A percentile compares a stretch with the other conserved stretches of the same genome.
These are phyloP conservation scores for Fomitopsis palustris DNA, from an alignment of 1,284 basidiomycete genomes.

Conservation along the genomic window DNA sequence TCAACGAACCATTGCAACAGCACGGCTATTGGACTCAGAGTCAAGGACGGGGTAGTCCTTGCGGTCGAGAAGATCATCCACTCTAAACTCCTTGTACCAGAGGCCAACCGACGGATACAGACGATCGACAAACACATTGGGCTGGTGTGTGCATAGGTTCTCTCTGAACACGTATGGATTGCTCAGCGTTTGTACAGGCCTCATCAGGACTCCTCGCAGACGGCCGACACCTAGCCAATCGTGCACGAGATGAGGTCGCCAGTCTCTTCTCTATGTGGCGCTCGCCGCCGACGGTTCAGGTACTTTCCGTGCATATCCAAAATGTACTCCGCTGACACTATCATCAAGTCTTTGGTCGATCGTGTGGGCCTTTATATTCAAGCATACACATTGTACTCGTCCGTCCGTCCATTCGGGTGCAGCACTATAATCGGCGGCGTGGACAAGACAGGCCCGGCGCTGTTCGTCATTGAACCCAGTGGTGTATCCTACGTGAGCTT, in stretches of 20 bases:
- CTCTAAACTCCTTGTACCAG: slow-evolving; percentile 94
- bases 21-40: slow-evolving; percentile 87
- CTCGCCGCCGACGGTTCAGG: slow-evolving; percentile 80
- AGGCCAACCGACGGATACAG: slow-evolving; percentile 90
- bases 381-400: slow-evolving; percentile 97
- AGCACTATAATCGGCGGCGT: slow-evolving; percentile 89
- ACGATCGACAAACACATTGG: slow-evolving; percentile 93
- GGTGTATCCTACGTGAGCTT: slow-evolving; percentile 81
- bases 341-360: slow-evolving; percentile 69
- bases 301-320: slow-evolving; percentile 27
- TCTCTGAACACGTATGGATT: neutral
- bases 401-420: slow-evolving; percentile 95
- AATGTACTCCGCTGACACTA: slow-evolving; percentile 1
- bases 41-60: slow-evolving; percentile 91
- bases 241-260: slow-evolving; percentile 83
- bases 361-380: slow-evolving; percentile 90
- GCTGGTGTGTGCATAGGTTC: slow-evolving; percentile 46
- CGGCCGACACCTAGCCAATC: slow-evolving; percentile 84
- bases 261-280: slow-evolving; percentile 78
- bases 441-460: slow-evolving; percentile 84
- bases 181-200: slow-evolving; percentile 49
- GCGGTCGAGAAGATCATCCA: slow-evolving; percentile 98
- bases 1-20: slow-evolving; percentile 45
- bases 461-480: slow-evolving; percentile 94
- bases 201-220: slow-evolving; percentile 94